These are phyloP conservation scores for Penicilliopsis zonata DNA, from an alignment of 495 filamentous ascomycete species.

Conservation along the genomic window DNA sequence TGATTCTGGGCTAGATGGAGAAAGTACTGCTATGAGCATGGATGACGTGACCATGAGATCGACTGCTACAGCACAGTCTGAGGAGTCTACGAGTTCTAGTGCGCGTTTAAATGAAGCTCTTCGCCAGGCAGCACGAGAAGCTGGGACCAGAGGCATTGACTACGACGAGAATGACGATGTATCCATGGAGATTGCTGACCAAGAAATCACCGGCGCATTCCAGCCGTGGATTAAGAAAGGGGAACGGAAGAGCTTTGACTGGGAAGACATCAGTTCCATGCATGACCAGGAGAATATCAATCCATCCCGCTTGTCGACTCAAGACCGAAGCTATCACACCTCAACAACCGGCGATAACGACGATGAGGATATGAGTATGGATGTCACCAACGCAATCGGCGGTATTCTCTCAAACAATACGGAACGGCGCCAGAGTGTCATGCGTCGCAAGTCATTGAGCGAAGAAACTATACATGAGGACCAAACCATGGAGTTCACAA, in stretches of 20 bases:
- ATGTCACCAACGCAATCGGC: constrained; percentile 75
- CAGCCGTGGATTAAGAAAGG: constrained; percentile 53
- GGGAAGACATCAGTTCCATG: constrained; percentile 36
- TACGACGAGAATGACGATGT: constrained; percentile 49
- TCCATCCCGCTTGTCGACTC: constrained; percentile 27
- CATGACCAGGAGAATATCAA: constrained; percentile 52
- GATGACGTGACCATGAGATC: constrained; percentile 61
- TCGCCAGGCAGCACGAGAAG: constrained; percentile 60
- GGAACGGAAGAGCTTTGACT: constrained; percentile 30
- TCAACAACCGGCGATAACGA: constrained; percentile 16
- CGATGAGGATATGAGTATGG: constrained; percentile 69
- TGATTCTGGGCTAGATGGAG: constrained; percentile 50
- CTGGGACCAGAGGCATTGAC: constrained; percentile 52
- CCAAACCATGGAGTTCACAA: constrained; percentile 70
- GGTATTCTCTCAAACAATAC: constrained; percentile 51
- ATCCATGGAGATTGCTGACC: constrained; percentile 63
- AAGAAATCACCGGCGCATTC: constrained; percentile 67
- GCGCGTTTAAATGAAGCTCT: constrained; percentile 63
- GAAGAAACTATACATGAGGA: constrained; percentile 39
- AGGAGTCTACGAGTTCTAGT: constrained; percentile 47
- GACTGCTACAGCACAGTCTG: constrained; percentile 39
- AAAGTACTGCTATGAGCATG: constrained; percentile 65
- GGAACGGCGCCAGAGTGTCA: constrained; percentile 17
- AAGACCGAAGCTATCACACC: constrained; percentile 8
- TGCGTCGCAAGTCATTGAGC: constrained; percentile 25